Conservation (phyloP, 2,329 filamentous ascomycete species). For the Bipolaris bicolor region DNA sequence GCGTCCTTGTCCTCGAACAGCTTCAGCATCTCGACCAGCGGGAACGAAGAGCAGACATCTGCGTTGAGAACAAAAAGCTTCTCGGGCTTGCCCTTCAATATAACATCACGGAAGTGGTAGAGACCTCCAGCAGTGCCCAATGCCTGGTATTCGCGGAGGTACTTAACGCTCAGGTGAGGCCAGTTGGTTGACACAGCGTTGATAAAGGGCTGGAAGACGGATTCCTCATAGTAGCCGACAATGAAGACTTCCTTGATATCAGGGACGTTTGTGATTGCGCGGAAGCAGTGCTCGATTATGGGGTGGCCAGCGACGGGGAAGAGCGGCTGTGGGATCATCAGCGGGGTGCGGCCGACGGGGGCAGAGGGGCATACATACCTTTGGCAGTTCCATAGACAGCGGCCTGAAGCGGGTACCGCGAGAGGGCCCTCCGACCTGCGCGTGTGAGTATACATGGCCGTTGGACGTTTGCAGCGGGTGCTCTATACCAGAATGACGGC, state of each 20-base stretch:
- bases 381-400: slow-evolving; percentile 92
- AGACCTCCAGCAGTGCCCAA: slow-evolving; percentile 94
- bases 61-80: slow-evolving; percentile 97
- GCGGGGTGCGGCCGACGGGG: slow-evolving; percentile 20
- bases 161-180: slow-evolving; percentile 87
- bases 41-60: slow-evolving; percentile 98
- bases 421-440: slow-evolving; percentile 89
- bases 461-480: slow-evolving; percentile 9
- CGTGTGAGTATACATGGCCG: slow-evolving; percentile 32
- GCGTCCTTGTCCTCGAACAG: slow-evolving; percentile 94
- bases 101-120: slow-evolving; percentile 99
- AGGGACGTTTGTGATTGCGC: slow-evolving; percentile 86
- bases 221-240: slow-evolving; percentile 98
- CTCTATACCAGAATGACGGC: slow-evolving; percentile 85
- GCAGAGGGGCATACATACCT: slow-evolving; percentile 62
- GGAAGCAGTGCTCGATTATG: slow-evolving; percentile 97
- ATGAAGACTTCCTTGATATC: slow-evolving; percentile 96
- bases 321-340: slow-evolving; percentile 69
- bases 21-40: slow-evolving; percentile 91
- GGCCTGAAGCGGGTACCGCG: slow-evolving; percentile 95
- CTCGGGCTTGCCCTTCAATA: slow-evolving; percentile 93
- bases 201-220: slow-evolving; percentile 97
- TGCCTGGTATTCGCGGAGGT: slow-evolving; percentile 96
- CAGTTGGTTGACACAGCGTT: slow-evolving; percentile 86
- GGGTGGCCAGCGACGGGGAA: slow-evolving; percentile 98